Evolutionary conservation across 345 rosid species (phyloP).

Genomic region (Isatis tinctoria): DNA sequence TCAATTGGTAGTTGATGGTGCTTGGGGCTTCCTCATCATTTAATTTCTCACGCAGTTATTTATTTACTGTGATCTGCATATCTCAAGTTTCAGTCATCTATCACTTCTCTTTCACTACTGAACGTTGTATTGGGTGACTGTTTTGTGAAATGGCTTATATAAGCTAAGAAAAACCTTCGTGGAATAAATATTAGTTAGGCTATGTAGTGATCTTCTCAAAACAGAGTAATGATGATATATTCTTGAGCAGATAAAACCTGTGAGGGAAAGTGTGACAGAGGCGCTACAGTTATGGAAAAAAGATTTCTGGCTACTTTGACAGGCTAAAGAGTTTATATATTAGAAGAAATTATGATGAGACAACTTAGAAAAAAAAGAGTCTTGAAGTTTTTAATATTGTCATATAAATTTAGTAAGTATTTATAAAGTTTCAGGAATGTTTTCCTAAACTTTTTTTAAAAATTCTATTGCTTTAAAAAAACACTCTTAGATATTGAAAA

Average conservation of each 20-base stretch:
- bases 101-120: neutral
- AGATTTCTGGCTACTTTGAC: conserved; percentile 72
- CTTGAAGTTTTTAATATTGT: no score
- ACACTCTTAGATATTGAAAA: no score
- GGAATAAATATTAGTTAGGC: neutral
- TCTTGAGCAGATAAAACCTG: conserved; percentile 80
- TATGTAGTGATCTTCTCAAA: neutral
- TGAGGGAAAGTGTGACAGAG: conserved; percentile 90
- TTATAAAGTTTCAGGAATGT: no score
- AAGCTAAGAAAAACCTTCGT: neutral
- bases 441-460: no score
- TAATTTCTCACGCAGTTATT: neutral
- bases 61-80: neutral
- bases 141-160: neutral
- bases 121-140: neutral
- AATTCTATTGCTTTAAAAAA: no score
- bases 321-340: no score
- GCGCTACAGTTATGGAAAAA: conserved; percentile 94
- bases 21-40: neutral
- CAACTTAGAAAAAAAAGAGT: no score
- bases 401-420: no score
- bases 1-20: neutral
- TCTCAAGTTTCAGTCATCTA: conserved; percentile 7
- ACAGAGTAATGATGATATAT: conserved; percentile 14
- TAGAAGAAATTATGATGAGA: no score